Base-by-base conservation (phyloP, 129 eudicot genomes). In the Chrysanthemum lavandulifolium region DNA sequence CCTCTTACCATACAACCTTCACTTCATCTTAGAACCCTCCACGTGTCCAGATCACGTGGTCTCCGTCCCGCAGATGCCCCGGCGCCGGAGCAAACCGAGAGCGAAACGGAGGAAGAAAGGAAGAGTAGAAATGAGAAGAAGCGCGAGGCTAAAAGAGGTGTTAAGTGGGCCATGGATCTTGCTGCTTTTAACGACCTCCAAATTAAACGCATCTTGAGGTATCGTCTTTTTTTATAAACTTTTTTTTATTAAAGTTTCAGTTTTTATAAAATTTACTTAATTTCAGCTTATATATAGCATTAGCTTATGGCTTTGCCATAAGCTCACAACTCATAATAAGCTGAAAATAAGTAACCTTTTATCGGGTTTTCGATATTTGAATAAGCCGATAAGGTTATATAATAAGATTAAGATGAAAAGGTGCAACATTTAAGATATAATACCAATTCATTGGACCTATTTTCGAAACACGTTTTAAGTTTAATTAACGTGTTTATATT, bases 81-180 rank as follows among this genome's bases (percentile, higher is more conserved):
- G 27, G 5, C 69, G 7, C 23, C 80, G 33, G 18, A 86, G 48
- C 83, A 82, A 49, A 2, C 65, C 71, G 88, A 79, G 15, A 53
- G 59, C 49, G 86, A 81, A 19, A 54, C 84, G 10, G 91, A 65
- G 25, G 36, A 43, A 1, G 79, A 31, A 25, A 78, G 79, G 76
- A 87, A 79, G 85, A 86, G 89, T 81, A 80, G 98, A 13, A 94
- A 90, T 63, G 89, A 79, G 85, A 90, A 84, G 86, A 94, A 94
- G 65, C 96, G 96, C 15, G 92, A 87, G 56, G 98, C 98, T 60
- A 83, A 87, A 19, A 91, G 90, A 51, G 84, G 91, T 66, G 82
- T 90, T 15, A 84, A 83, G 3, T 94, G 97, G 96, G 97, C 85
- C 6, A 90, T 81, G 93, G 91, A 94, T 73, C 87, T 94, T 11